phyloP scores from a whole-genome alignment of 768 basidiomycete genomes.

The Russula sp. region DNA sequence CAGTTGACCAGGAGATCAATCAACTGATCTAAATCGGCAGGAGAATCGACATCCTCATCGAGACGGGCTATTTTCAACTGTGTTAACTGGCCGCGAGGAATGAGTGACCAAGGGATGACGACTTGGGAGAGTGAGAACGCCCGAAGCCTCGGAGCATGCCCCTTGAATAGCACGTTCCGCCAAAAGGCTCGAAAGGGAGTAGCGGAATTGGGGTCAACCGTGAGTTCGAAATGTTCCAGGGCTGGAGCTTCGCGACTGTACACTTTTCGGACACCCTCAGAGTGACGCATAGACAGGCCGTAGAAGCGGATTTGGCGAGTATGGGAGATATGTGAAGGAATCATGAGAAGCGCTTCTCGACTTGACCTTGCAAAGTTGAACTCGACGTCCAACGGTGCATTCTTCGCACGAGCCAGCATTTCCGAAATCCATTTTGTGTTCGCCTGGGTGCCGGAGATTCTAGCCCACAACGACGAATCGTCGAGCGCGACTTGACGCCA shows the following conservation, averaged over 20 bases:
- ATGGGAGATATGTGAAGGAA: slow-evolving; percentile 1
- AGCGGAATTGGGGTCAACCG: neutral
- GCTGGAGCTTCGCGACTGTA: neutral
- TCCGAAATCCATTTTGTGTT: slow-evolving; percentile 2
- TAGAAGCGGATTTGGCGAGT: slow-evolving; percentile 16
- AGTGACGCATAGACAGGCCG: neutral
- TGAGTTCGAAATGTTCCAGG: slow-evolving; percentile 20
- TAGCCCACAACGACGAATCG: slow-evolving; percentile 14
- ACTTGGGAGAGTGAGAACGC: slow-evolving; percentile 1
- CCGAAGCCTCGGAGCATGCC: neutral
- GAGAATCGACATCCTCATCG: neutral
- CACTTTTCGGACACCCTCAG: neutral
- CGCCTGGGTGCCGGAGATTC: neutral
- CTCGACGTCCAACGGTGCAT: slow-evolving; percentile 7
- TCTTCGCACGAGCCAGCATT: slow-evolving; percentile 7
- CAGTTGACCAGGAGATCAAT: slow-evolving; percentile 5
- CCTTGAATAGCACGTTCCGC: neutral
- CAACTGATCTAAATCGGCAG: neutral
- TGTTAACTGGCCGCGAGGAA: slow-evolving; percentile 12
- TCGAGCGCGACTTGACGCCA: slow-evolving; percentile 24
- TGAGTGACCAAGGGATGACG: slow-evolving; percentile 2
- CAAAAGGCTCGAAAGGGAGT: neutral
- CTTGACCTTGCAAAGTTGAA: neutral
- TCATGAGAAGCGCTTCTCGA: neutral
- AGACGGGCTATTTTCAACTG: slow-evolving; percentile 1